phyloP scores from a whole-genome alignment of 176 grass and related monocot species.

The Lolium perenne region DNA sequence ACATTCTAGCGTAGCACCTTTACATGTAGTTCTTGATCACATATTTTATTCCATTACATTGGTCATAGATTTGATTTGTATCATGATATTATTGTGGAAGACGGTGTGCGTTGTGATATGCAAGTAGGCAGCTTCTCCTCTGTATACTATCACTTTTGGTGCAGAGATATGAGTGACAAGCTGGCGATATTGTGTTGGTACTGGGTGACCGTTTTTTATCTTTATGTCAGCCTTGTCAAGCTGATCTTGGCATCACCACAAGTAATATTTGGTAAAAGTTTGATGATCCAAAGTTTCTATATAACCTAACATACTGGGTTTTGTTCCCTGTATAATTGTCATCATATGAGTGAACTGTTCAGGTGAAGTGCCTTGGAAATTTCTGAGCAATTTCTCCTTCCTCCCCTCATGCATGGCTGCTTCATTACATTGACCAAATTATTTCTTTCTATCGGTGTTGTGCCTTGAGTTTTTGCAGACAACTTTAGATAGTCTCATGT shows the following conservation, averaged over 20 bases:
- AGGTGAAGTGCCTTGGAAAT: conserved; percentile 76
- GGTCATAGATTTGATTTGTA: conserved; percentile 56
- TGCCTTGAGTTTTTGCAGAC: no score
- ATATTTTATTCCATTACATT: conserved; percentile 45
- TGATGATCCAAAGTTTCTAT: not conserved
- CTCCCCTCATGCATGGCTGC: conserved; percentile 65
- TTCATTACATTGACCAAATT: conserved; percentile 46
- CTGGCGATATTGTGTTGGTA: conserved; percentile 62
- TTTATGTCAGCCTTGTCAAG: conserved; percentile 11
- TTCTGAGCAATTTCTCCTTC: conserved; percentile 71
- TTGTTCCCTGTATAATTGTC: conserved; percentile 49
- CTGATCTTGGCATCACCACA: conserved; percentile 56
- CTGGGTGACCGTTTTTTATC: conserved; percentile 61
- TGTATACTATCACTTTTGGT: conserved; percentile 1
- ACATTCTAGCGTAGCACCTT: not conserved
- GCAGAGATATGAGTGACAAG: conserved; percentile 23
- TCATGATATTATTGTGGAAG: conserved; percentile 67
- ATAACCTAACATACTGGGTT: not conserved
- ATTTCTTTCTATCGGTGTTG: no score
- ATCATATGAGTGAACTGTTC: conserved; percentile 80
- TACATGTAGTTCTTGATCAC: not conserved
- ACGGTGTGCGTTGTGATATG: conserved; percentile 70
- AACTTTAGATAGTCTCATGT: no score
- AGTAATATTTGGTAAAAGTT: conserved; percentile 61
- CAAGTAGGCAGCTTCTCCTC: conserved; percentile 48